Base-by-base conservation (phyloP, 1,284 basidiomycete genomes). In the Sanghuangporus weigelae region DNA sequence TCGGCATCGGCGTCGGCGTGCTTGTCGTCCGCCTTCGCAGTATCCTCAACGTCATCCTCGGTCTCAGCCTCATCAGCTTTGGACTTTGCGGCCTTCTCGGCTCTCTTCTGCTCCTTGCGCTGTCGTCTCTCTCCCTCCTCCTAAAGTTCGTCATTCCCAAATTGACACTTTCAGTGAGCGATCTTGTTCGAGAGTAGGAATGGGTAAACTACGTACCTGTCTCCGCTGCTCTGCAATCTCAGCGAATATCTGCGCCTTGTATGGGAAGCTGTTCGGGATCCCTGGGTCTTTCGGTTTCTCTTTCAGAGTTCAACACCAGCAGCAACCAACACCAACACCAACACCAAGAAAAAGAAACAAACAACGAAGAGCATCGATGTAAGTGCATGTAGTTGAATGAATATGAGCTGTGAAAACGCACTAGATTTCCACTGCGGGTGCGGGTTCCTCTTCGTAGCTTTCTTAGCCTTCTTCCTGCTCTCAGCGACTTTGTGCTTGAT, bases 241-340 rank as follows among this genome's bases (percentile, higher is more conserved):
- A 14, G 94, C 94, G 49, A 99, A 81, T 64, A 99, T 89, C 76
- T 96, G 89, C 73, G 98, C 96, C 80, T 98, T 99, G 84, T 91
- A 97, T 3, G 96, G 96, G 79, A 96, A 97, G 67, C 87, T 89
- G 77, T 92, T 97, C n/a, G 96, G 96, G 66, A 99, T 96, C 55
- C 97, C 97, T 31, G 92, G 93, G 73, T 99, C 96, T 74, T 88
- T 93, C 76, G 81, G 86, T 74, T 83, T 87, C 81, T 92, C 83
- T 83, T 14, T n/a, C 21, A 42, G 48, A 36, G n/a, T n/a, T n/a
- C 54, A 63, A 42, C 63, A 62, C 48, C 23, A 26, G 46, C 42
- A 44, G 2, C 42, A 44, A 44, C 42, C 42, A 44, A 54, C 54
- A 21, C 38, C 31, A 23, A 2, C 12, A 57, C 3, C 67, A 19